Evolutionary conservation across 768 basidiomycete genomes (phyloP).

Genomic region (Gloeostereum incarnatum): DNA sequence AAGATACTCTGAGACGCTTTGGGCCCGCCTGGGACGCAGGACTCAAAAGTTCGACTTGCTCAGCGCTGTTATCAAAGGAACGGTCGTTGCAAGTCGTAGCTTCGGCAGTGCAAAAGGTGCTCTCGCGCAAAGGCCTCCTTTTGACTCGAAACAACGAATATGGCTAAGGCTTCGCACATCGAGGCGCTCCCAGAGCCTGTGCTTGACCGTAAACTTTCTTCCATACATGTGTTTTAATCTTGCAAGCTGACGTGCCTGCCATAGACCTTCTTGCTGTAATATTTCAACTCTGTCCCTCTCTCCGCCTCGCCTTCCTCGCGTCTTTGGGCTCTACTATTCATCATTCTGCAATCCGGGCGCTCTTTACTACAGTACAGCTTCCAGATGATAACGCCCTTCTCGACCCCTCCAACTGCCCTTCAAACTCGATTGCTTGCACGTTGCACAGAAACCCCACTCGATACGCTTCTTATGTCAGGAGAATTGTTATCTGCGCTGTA

Average conservation of each 20-base stretch:
- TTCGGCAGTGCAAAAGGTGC: no score
- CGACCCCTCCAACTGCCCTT: conserved; percentile 3
- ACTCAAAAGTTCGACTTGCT: no score
- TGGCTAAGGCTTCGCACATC: no score
- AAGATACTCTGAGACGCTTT: no score
- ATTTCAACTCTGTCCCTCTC: conserved; percentile 13
- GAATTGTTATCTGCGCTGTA: conserved; percentile 13
- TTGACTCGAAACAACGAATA: no score
- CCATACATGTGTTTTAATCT: not conserved
- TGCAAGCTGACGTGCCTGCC: conserved; percentile 3
- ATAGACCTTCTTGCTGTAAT: conserved; percentile 6
- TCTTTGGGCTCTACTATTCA: conserved; percentile 20
- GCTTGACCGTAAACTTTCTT: conserved; percentile 14
- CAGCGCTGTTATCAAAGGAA: no score
- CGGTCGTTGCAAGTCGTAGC: no score
- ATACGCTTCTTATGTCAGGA: conserved; percentile 21
- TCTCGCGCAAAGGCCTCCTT: no score
- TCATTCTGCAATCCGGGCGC: conserved; percentile 18
- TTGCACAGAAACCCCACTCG: conserved; percentile 19
- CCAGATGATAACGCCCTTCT: conserved; percentile 19
- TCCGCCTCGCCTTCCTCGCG: conserved; percentile 13
- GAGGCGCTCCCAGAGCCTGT: conserved; percentile 11
- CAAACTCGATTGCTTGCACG: conserved; percentile 11
- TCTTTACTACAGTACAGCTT: conserved; percentile 18
- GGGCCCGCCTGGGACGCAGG: no score